These are phyloP conservation scores for Pleurotus eryngii DNA, from an alignment of 768 basidiomycete species.

Conservation along the genomic window DNA sequence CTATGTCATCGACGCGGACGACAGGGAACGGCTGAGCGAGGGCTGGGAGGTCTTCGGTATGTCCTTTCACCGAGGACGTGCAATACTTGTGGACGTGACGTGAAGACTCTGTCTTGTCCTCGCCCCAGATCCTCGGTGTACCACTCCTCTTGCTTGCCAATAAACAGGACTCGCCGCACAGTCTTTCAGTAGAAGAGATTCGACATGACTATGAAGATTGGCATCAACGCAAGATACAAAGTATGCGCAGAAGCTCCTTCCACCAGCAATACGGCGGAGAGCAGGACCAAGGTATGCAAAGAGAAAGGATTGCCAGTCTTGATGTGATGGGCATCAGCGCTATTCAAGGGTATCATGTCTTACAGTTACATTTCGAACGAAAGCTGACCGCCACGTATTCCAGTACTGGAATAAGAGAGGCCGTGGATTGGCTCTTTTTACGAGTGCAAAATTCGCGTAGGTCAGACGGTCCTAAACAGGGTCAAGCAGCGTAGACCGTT, in stretches of 20 bases:
- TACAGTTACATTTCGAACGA: neutral
- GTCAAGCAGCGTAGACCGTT: neutral
- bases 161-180: slow-evolving; percentile 84
- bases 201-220: slow-evolving; percentile 86
- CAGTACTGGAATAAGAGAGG: slow-evolving; percentile 86
- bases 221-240: slow-evolving; percentile 74
- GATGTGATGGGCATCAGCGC: slow-evolving; percentile 92
- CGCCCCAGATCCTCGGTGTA: slow-evolving; percentile 85
- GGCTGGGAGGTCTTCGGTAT: slow-evolving; percentile 97
- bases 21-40: slow-evolving; percentile 84
- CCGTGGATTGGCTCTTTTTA: slow-evolving; percentile 93
- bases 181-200: slow-evolving; percentile 87
- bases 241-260: slow-evolving; percentile 44
- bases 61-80: slow-evolving; percentile 21
- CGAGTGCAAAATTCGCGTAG: slow-evolving; percentile 69
- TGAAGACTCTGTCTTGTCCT: slow-evolving; percentile 79
- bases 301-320: slow-evolving; percentile 67
- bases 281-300: slow-evolving; percentile 40
- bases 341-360: slow-evolving; percentile 71
- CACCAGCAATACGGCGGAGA: slow-evolving; percentile 41
- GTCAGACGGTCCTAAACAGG: neutral
- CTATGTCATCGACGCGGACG: slow-evolving; percentile 92
- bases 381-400: neutral
- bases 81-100: neutral
- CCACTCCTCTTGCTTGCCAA: slow-evolving; percentile 92